A percentile compares a stretch with the other conserved stretches of the same genome.
Conservation (phyloP, 2,329 filamentous ascomycete species). For the Aspergillus ochraceus region DNA sequence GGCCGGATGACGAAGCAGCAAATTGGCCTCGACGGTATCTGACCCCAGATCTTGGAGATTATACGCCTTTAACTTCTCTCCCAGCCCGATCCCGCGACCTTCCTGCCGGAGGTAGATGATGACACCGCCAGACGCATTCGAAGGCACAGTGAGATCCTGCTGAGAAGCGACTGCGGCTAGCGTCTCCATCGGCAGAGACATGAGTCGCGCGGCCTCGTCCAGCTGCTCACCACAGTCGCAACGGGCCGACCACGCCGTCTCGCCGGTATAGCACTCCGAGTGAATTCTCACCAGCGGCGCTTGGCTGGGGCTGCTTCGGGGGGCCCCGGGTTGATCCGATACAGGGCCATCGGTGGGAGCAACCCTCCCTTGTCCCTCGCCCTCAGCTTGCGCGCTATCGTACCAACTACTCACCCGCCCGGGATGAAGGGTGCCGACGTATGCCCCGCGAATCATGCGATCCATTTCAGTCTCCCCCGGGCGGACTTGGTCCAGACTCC, state of each 20-base stretch:
- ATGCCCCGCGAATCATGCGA: constrained; percentile 91
- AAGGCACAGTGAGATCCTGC: constrained; percentile 37
- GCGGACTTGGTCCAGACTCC: constrained; percentile 52
- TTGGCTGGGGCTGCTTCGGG: constrained; percentile 23
- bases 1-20: constrained; percentile 85
- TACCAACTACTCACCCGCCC: constrained; percentile 76
- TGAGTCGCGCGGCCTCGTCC: constrained; percentile 90
- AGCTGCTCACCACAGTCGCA: constrained; percentile 98
- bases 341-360: constrained; percentile 10
- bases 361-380: neutral
- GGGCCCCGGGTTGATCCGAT: constrained; percentile 13
- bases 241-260: constrained; percentile 96
- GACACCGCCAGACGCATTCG: constrained; percentile 70
- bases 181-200: constrained; percentile 64
- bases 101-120: constrained; percentile 97
- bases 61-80: constrained; percentile 96
- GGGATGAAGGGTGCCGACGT: constrained; percentile 82
- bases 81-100: constrained; percentile 89
- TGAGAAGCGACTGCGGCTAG: constrained; percentile 29
- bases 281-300: constrained; percentile 89
- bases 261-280: constrained; percentile 96
- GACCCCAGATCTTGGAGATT: constrained; percentile 94
- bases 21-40: constrained; percentile 96
- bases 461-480: constrained; percentile 53
- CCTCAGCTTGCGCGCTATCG: constrained; percentile 38